Evolutionary conservation across 2,329 filamentous ascomycete species (phyloP).

Genomic region (Fusarium haematococcum): DNA sequence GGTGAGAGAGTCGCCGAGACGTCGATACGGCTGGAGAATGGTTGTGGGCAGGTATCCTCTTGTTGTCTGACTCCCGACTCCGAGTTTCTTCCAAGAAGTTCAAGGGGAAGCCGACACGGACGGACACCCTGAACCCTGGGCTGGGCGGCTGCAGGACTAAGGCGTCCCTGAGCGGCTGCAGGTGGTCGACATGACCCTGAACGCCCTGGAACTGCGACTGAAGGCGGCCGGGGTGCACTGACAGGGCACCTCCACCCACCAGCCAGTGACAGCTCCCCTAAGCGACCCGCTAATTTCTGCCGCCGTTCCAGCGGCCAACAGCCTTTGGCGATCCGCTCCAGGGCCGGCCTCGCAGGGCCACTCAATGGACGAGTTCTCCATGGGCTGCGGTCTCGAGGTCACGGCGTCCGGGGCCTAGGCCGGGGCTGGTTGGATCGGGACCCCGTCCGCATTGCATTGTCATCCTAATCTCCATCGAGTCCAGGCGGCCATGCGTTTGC

Average conservation of each 20-base stretch:
- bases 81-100: conserved; percentile 33
- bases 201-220: neutral
- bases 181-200: neutral
- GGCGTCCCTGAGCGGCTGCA: conserved; percentile 6
- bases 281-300: conserved; percentile 32
- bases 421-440: conserved; percentile 26
- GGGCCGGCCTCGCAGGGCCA: conserved; percentile 14
- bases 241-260: conserved; percentile 15
- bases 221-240: conserved; percentile 23
- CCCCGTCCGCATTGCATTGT: conserved; percentile 16
- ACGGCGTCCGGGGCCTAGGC: conserved; percentile 26
- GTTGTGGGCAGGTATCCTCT: conserved; percentile 36
- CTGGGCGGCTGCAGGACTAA: neutral
- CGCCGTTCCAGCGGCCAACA: conserved; percentile 29
- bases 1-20: conserved; percentile 24
- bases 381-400: conserved; percentile 4
- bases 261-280: conserved; percentile 13
- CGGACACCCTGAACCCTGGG: conserved; percentile 32
- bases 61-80: conserved; percentile 31
- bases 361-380: conserved; percentile 13
- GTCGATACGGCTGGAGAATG: conserved; percentile 2
- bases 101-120: conserved; percentile 34
- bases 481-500: conserved; percentile 21
- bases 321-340: conserved; percentile 33
- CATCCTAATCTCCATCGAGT: conserved; percentile 20